Percentiles rank a stretch among this genome's conserved stretches.
Evolutionary conservation across 1,284 basidiomycete genomes (phyloP).

Genomic region (Phlebopus sp.): DNA sequence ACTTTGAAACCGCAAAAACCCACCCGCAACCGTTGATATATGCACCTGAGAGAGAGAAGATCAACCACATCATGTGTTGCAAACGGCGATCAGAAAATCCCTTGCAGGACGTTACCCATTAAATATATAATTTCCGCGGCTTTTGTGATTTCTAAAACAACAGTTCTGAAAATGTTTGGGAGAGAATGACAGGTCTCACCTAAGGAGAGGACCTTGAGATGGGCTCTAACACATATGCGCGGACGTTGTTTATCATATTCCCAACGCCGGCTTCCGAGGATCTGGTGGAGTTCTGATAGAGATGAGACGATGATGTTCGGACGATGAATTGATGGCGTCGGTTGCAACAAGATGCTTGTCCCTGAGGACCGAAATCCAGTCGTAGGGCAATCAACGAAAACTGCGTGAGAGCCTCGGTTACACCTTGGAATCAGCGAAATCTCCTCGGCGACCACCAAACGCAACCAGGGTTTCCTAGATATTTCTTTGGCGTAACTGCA

Average conservation of each 20-base stretch:
- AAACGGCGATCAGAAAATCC: constrained; percentile 11
- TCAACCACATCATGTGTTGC: no score
- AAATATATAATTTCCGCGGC: constrained; percentile 28
- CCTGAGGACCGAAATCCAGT: constrained; percentile 36
- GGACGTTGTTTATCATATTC: no score
- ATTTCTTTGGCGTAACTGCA: constrained; percentile 3
- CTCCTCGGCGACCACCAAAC: constrained; percentile 35
- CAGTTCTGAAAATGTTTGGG: no score
- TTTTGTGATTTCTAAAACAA: constrained; percentile 3
- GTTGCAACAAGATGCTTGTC: constrained; percentile 10
- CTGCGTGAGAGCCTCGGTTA: constrained; percentile 38
- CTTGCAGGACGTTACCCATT: neutral
- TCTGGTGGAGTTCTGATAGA: no score
- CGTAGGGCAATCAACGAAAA: constrained; percentile 32
- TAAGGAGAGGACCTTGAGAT: no score
- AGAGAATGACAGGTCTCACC: no score
- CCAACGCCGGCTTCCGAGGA: no score
- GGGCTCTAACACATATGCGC: no score
- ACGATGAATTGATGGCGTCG: no score
- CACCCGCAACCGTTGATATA: constrained; percentile 19
- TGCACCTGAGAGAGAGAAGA: constrained; percentile 11
- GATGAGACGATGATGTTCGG: no score
- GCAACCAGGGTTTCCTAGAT: constrained; percentile 27
- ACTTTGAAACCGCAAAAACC: constrained; percentile 6
- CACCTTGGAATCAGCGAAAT: constrained; percentile 40